phyloP scores from a whole-genome alignment of 345 rosid species.

The Melastoma malabathricum region DNA sequence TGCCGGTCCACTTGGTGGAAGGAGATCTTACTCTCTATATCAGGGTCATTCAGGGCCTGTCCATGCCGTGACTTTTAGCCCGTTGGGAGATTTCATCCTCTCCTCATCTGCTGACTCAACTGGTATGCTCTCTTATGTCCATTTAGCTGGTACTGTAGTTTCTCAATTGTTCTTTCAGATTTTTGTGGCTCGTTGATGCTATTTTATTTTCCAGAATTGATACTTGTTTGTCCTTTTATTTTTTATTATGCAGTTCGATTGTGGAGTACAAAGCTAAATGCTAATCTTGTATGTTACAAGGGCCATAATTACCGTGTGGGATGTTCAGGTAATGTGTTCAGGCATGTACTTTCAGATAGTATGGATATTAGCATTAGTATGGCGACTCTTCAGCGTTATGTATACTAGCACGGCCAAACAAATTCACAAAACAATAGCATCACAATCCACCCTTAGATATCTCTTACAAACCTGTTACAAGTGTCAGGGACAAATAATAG shows the following conservation, averaged over 20 bases:
- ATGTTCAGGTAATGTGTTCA: constrained; percentile 55
- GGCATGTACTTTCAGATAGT: background rate
- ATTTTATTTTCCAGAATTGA: background rate
- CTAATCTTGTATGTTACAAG: constrained; percentile 96
- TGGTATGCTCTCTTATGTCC: constrained; percentile 21
- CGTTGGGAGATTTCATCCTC: constrained; percentile 75
- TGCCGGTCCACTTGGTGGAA: constrained; percentile 34
- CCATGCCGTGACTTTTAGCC: constrained; percentile 79
- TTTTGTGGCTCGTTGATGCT: background rate
- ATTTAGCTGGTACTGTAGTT: background rate
- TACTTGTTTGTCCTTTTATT: background rate
- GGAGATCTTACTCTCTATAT: constrained; percentile 54
- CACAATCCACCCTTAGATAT: too few species aligned
- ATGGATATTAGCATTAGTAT: background rate
- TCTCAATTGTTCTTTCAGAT: background rate
- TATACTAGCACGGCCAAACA: too few species aligned
- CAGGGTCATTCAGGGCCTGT: constrained; percentile 96
- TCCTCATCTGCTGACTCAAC: constrained; percentile 97
- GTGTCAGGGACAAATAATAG: too few species aligned
- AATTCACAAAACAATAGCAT: too few species aligned
- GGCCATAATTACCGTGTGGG: constrained; percentile 99
- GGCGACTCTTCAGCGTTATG: too few species aligned
- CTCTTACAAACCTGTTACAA: too few species aligned
- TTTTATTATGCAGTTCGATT: constrained; percentile 50
- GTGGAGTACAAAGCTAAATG: constrained; percentile 92